These are phyloP conservation scores for Solanum chacoense DNA, from an alignment of 305 asterid species.

Conservation along the genomic window DNA sequence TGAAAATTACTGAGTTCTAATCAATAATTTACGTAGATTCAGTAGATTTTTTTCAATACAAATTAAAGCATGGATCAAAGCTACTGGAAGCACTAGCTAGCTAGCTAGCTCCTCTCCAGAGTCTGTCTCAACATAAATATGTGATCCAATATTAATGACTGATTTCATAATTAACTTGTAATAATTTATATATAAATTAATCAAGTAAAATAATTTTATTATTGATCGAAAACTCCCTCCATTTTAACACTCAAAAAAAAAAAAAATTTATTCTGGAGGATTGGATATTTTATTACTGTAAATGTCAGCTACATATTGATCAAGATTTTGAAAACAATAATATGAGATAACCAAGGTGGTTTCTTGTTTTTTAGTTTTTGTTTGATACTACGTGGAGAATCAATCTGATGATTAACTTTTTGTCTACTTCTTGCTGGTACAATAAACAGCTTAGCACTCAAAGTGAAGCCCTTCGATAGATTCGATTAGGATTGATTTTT, in stretches of 20 bases:
- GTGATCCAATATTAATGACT: neutral
- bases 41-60: neutral
- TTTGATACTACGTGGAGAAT: neutral
- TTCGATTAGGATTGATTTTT: neutral
- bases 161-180: neutral
- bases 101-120: neutral
- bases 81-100: neutral
- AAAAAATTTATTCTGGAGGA: neutral
- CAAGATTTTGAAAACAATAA: neutral
- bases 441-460: neutral
- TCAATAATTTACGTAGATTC: neutral
- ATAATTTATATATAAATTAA: no score
- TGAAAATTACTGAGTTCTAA: neutral
- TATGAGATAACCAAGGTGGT: neutral
- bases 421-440: neutral
- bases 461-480: neutral
- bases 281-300: neutral
- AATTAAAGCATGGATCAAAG: neutral
- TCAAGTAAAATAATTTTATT: neutral
- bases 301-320: neutral
- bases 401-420: neutral
- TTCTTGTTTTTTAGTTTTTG: neutral
- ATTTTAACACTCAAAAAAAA: neutral
- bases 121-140: neutral
- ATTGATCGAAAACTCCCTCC: accelerated